Percentiles rank a stretch among this genome's conserved stretches.
phyloP scores from a whole-genome alignment of 2,329 filamentous ascomycete genomes.

The Diaporthe helianthi region DNA sequence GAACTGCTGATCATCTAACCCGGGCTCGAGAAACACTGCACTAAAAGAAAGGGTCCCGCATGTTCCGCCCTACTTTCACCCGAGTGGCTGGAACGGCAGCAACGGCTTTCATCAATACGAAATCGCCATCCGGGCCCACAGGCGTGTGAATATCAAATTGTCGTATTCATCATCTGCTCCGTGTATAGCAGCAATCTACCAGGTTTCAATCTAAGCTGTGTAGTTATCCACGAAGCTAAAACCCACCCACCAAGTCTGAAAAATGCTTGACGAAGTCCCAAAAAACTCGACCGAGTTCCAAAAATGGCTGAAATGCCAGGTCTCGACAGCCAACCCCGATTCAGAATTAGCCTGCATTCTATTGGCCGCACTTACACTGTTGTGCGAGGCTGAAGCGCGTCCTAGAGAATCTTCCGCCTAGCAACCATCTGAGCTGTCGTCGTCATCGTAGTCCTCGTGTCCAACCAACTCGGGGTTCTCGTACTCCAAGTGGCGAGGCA shows the following conservation, averaged over 20 bases:
- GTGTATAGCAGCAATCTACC: not conserved
- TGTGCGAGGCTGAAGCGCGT: not conserved
- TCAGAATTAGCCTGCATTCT: not conserved
- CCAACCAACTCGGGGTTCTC: conserved; percentile 18
- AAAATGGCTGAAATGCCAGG: not conserved
- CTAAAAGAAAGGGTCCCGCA: conserved; percentile 2
- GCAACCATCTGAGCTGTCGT: conserved; percentile 28
- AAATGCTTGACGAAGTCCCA: not conserved
- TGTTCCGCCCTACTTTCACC: conserved; percentile 7
- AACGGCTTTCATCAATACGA: not conserved
- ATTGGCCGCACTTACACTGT: not conserved
- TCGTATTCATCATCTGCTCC: not conserved
- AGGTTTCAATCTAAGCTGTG: not conserved
- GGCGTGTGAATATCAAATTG: not conserved
- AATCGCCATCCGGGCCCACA: not conserved
- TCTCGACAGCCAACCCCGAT: not conserved
- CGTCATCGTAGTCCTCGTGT: conserved; percentile 8
- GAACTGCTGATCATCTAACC: not conserved
- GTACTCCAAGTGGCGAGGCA: conserved; percentile 25
- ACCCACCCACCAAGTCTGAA: not conserved
- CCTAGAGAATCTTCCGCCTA: not conserved
- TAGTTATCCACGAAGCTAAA: not conserved
- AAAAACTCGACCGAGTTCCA: not conserved
- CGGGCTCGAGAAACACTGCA: not conserved
- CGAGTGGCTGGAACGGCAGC: not conserved